Evolutionary conservation across 2,329 filamentous ascomycete species (phyloP).

Genomic region (Fonsecaea pugnacius): DNA sequence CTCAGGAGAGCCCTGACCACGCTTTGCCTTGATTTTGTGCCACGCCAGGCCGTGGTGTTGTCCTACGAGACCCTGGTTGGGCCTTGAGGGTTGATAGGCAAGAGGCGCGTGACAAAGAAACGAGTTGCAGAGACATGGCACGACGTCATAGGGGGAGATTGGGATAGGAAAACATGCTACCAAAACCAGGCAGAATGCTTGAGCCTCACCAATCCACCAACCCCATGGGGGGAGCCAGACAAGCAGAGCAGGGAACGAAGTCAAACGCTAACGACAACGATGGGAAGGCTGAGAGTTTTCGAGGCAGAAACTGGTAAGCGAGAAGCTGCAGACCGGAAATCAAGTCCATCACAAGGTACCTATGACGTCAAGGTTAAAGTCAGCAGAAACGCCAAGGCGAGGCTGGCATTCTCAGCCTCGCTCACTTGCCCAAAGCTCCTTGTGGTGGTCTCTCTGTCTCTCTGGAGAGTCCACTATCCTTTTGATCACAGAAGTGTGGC

Average conservation of each 20-base stretch:
- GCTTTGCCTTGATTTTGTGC: constrained; percentile 17
- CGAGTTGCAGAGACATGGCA: constrained; percentile 21
- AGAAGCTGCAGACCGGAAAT: constrained; percentile 4
- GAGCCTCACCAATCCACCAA: not conserved
- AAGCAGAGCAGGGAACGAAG: not conserved
- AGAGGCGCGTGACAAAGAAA: constrained; percentile 14
- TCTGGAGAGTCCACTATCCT: not conserved
- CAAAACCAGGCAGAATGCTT: constrained; percentile 21
- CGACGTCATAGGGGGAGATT: constrained; percentile 18
- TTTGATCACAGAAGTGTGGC: not conserved
- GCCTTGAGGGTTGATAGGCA: not conserved
- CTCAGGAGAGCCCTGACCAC: constrained; percentile 3
- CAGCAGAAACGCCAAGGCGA: not conserved
- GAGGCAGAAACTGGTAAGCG: constrained; percentile 11
- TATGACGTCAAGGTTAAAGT: not conserved
- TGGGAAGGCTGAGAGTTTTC: not conserved
- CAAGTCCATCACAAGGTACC: constrained; percentile 3
- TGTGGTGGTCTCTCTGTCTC: not conserved
- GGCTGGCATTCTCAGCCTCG: not conserved
- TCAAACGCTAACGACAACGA: not conserved
- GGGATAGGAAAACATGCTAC: constrained; percentile 14
- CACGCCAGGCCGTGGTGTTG: constrained; percentile 2
- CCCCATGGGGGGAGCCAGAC: not conserved
- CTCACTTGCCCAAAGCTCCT: not conserved
- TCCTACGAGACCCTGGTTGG: constrained; percentile 10